A percentile compares a stretch with the other conserved stretches of the same genome.
Evolutionary conservation across 2,329 filamentous ascomycete species (phyloP).

Genomic region (Cytospora paraplurivora): DNA sequence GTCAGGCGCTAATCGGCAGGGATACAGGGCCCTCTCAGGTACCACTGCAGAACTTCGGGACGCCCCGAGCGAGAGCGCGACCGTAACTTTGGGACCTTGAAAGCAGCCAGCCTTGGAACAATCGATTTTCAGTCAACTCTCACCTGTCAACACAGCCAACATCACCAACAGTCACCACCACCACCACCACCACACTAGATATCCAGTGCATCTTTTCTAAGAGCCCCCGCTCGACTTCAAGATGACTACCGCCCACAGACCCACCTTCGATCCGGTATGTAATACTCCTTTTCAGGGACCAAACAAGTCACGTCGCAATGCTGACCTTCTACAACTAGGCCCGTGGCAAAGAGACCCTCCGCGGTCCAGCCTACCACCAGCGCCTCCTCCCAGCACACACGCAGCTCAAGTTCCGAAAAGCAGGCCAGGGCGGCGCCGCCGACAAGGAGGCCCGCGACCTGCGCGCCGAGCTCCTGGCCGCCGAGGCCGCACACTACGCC

Average conservation of each 20-base stretch:
- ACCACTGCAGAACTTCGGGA: constrained; percentile 16
- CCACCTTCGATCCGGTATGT: constrained; percentile 90
- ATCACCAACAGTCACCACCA: background rate
- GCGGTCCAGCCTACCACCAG: constrained; percentile 94
- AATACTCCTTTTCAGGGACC: background rate
- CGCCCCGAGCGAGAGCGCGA: constrained; percentile 11
- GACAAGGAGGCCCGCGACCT: constrained; percentile 74
- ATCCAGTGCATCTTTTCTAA: background rate
- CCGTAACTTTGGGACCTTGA: constrained; percentile 21
- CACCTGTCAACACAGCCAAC: constrained; percentile 1
- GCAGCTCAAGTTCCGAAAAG: constrained; percentile 82
- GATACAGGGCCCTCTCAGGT: constrained; percentile 8
- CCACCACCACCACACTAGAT: background rate
- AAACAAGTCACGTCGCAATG: constrained; percentile 1
- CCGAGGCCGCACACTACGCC: constrained; percentile 83
- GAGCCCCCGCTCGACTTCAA: constrained; percentile 25
- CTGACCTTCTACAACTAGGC: constrained; percentile 53
- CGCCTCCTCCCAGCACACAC: constrained; percentile 92
- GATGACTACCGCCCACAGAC: constrained; percentile 77
- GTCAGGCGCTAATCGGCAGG: constrained; percentile 23
- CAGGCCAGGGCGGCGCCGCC: constrained; percentile 85
- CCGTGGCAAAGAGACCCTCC: constrained; percentile 89
- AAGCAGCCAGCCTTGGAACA: constrained; percentile 3
- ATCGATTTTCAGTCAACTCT: background rate
- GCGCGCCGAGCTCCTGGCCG: constrained; percentile 83